Evolutionary conservation across 352 stramenopile genomes (phyloP), one percentile per base, ranked within the genome.

Genomic region (Phytopythium montanum): DNA sequence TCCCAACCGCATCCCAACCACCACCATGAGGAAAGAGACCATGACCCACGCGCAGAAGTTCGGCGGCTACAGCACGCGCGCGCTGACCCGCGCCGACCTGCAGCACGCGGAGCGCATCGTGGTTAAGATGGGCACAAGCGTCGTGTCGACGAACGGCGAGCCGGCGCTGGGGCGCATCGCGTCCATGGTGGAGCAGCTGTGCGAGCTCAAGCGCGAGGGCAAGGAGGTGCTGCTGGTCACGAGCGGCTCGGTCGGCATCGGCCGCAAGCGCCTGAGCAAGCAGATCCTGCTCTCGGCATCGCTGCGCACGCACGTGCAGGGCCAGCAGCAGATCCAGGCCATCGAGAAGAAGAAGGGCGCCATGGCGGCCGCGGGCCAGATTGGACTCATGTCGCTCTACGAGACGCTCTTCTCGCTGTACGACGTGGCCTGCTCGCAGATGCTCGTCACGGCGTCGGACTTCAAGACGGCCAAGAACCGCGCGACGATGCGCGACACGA

Each of bases 351-450:
- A 93, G 64, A 88, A 95, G 54, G 80, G 83, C 52, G 78, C 82
- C 10, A 95, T 91, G 82, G 85, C 85, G 0, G 96, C 96, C 0
- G 96, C 96, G 25, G 96, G 96, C 23, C 96, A 99, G 72, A 97
- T 99, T 56, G 95, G 97, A 41, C 89, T 99, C 71, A 99, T 99
- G 96, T 98, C 95, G 65, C 80, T 99, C 33, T 99, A 99, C 71
- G 92, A 96, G 63, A 97, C 88, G 61, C 86, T 99, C 28, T 99
- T 99, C 69, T 88, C 80, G 59, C 87, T 98, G 50, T 97, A 96
- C 64, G 94, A 98, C 64, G 81, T 98, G 36, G 86, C 94, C 3
- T 96, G 95, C 59, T 98, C 94, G 14, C 96, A 99, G 66, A 73
- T 95, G 42, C 76, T 95, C 26, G 85, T 93, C 41, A 93, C 85